Evolutionary conservation across 1,139 yeast genomes (phyloP), one percentile per base, ranked within the genome.

Genomic region (Debaryomyces fabryi): DNA sequence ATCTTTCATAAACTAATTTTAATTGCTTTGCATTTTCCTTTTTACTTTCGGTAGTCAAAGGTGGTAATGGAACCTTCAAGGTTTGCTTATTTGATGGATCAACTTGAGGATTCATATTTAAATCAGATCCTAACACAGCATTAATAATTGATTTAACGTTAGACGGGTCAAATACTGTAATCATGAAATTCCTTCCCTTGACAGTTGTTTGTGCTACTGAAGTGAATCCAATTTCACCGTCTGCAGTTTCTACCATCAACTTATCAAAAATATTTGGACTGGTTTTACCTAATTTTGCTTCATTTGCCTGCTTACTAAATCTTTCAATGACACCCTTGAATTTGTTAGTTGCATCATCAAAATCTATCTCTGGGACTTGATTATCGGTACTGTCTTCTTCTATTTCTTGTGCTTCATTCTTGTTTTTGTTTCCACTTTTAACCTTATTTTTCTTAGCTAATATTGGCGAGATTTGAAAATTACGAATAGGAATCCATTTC

Each of bases 111-210:
- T 86, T 89, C 72, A 92, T 69, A 58, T 88, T 88, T 62, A 89
- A 68, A 10, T 81, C 81, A 0, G 92, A 76, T 1, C 81, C 86
- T 52, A 90, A 65, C 36, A 92, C 83, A 0, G 91, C 77, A 51
- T 89, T 83, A 42, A 86, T 77, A 24, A 92, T 80, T 52, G 80
- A 77, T 59, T 88, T 87, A 24, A 83, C 78, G 56, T 88, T 79
- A 45, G 73, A 73, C 9, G 96, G 95, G 58, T 91, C 97, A 65
- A 86, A 92, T 2, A 91, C 93, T 0, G 96, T 90, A 27, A 92
- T 79, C 42, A 82, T 70, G 45, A 88, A 74, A 50, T 83, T 76
- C 58, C 89, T 77, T 9, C 93, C 93, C 58, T 89, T 87, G 46
- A 85, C 60, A 0, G 89, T 77, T 6, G 96, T 84, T 52, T 88